Conservation (phyloP, 1,139 yeast species). For the Kodamaea sp. region DNA sequence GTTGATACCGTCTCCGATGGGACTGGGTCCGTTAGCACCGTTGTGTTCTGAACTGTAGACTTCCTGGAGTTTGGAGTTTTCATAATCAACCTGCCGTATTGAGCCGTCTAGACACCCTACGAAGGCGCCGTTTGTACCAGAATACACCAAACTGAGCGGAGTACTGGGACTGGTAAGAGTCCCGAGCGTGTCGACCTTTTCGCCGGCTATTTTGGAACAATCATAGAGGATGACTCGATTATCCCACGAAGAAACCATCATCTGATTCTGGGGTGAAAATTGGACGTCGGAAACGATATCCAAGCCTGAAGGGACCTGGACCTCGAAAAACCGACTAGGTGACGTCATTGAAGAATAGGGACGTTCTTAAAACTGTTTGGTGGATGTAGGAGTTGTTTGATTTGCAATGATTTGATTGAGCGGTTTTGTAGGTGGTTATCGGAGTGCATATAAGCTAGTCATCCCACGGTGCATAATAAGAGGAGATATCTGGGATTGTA, state of each 20-base stretch:
- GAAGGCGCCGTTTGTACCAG: slow-evolving; percentile 23
- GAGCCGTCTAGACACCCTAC: slow-evolving; percentile 45
- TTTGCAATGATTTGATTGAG: no score
- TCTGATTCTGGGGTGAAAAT: slow-evolving; percentile 32
- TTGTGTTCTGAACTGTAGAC: slow-evolving; percentile 14
- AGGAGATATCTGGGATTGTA: no score
- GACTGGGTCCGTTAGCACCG: slow-evolving; percentile 11
- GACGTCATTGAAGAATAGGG: no score
- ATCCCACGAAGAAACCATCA: slow-evolving; percentile 47
- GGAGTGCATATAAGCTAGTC: no score
- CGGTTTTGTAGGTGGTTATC: no score
- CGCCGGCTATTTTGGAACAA: slow-evolving; percentile 8
- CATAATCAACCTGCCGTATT: slow-evolving; percentile 43
- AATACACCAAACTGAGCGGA: slow-evolving; percentile 14
- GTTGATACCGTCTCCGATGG: slow-evolving; percentile 30
- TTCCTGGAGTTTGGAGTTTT: slow-evolving; percentile 31
- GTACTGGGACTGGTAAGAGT: slow-evolving; percentile 9
- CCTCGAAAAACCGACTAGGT: slow-evolving; percentile 6
- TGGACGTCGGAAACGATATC: slow-evolving; percentile 15
- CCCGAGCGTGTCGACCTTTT: slow-evolving; percentile 5
- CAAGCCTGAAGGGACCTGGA: slow-evolving; percentile 25
- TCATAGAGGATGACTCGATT: slow-evolving; percentile 39
- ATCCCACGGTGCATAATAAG: no score
- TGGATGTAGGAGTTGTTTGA: no score
- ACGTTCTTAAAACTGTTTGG: no score